Base-by-base conservation (phyloP, 352 stramenopile species). In the Hyaloperonospora brassicae region DNA sequence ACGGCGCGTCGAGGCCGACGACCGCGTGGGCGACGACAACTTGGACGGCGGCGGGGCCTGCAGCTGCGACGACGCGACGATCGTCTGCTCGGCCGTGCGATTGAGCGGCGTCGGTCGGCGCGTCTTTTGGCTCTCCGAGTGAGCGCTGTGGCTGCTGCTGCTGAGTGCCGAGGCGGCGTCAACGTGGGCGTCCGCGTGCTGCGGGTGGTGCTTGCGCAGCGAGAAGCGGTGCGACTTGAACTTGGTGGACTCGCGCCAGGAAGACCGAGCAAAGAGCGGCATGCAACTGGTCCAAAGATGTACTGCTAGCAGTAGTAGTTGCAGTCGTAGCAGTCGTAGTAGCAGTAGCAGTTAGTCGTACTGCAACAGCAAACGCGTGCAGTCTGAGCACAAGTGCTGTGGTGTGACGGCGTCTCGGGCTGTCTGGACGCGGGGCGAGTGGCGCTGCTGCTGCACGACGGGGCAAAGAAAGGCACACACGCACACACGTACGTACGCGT, bases 241-340 rank as follows among this genome's bases (percentile, higher is more conserved):
- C 61, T 81, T 77, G 55, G 59, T 34, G 27, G 27, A 55, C 44
- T 56, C 66, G 23, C 53, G 50, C 50, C 66, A 66, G 54, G 68
- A 74, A 27, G 78, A 72, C 36, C 72, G 72, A 43, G 66, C 76
- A 72, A 89, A 87, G 36, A 87, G 72, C 62, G 75, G 71, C 78
- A 88, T 88, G 45, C 57, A 63, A 40, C 21, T 50, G 35, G 42
- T 17, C 17, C 22, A 34, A 50, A 4, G 39, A 44, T 35, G 42
- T 66, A 60, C 49, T 52, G 51, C 49, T 46, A 23, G 39, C 39
- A 22, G 22, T 11, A 4, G 36, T 14, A 14, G 36, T n/a, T 4
- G 36, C 14, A 42, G 36, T 21, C 14, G 12, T 42, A n/a, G 11
- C 11, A 13, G 10, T 21, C 21, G 36, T 4, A 42, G 36, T 42